Conservation (phyloP, 176 grass and related monocot genomes). For the Aegilops tauschii region DNA sequence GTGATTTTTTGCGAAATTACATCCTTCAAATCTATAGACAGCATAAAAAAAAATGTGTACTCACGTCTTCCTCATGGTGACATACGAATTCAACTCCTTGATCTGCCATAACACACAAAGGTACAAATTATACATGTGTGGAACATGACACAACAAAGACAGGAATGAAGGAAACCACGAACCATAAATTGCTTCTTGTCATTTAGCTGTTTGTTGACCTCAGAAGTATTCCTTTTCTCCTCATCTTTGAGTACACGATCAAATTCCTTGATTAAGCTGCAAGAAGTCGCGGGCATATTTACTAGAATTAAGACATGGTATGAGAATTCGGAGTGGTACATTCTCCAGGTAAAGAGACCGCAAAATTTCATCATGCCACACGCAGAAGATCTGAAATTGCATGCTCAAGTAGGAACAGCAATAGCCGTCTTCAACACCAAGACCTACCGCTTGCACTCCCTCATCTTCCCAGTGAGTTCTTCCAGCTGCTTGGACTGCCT, state of each 20-base stretch:
- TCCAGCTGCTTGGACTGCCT: conserved; percentile 93
- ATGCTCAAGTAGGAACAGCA: not conserved
- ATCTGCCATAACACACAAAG: conserved; percentile 52
- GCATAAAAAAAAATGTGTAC: conserved; percentile 9
- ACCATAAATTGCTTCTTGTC: conserved; percentile 99
- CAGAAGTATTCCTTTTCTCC: conserved; percentile 62
- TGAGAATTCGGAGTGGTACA: not conserved
- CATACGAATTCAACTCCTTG: conserved; percentile 95
- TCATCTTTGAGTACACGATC: conserved; percentile 83
- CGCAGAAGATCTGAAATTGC: not conserved
- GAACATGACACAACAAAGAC: not conserved
- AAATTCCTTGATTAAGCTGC: conserved; percentile 88
- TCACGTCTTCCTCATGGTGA: conserved; percentile 95
- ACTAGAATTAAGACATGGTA: not conserved
- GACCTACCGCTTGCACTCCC: conserved; percentile 86
- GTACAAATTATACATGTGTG: conserved; percentile 26
- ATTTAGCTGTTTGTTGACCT: conserved; percentile 88
- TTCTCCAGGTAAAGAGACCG: not conserved
- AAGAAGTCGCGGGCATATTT: not conserved
- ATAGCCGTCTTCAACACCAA: not conserved
- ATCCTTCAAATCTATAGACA: not conserved
- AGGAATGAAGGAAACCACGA: not conserved
- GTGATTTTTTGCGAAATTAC: not conserved
- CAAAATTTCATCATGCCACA: not conserved
- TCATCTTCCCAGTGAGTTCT: conserved; percentile 94